Conservation (phyloP, 495 filamentous ascomycete genomes). For the Aspergillus sclerotiicarbonarius region DNA sequence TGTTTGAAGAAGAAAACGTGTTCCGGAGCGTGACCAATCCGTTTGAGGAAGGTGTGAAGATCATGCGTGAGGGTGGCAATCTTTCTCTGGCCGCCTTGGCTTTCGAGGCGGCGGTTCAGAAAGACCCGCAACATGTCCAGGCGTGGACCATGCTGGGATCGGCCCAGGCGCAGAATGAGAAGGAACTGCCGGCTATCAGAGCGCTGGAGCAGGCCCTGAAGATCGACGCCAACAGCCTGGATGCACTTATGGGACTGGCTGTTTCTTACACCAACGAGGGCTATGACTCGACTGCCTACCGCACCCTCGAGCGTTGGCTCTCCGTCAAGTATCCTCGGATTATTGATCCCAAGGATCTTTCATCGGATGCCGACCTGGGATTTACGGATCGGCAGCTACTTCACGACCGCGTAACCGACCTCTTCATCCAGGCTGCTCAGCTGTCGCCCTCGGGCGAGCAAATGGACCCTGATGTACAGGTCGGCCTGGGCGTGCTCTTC, state of each 20-base stretch:
- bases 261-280: conserved; percentile 99
- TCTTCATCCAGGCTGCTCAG: conserved; percentile 90
- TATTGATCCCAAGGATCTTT: conserved; percentile 64
- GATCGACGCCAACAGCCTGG: conserved; percentile 78
- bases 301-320: conserved; percentile 95
- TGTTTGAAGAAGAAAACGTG: conserved; percentile 91
- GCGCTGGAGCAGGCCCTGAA: conserved; percentile 90
- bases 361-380: conserved; percentile 70
- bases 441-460: conserved; percentile 81
- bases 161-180: conserved; percentile 96
- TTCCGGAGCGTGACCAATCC: conserved; percentile 75
- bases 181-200: conserved; percentile 96
- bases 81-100: conserved; percentile 90
- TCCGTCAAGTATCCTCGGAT: conserved; percentile 85
- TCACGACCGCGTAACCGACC: conserved; percentile 82
- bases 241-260: conserved; percentile 90
- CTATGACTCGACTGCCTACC: conserved; percentile 94
- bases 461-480: conserved; percentile 98
- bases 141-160: conserved; percentile 90
- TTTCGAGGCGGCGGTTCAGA: conserved; percentile 95
- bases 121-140: conserved; percentile 79
- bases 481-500: conserved; percentile 94
- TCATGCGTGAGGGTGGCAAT: conserved; percentile 89
- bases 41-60: conserved; percentile 85
- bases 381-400: conserved; percentile 90